These are phyloP conservation scores for Amyloporia xantha DNA, from an alignment of 768 basidiomycete genomes.

Conservation along the genomic window DNA sequence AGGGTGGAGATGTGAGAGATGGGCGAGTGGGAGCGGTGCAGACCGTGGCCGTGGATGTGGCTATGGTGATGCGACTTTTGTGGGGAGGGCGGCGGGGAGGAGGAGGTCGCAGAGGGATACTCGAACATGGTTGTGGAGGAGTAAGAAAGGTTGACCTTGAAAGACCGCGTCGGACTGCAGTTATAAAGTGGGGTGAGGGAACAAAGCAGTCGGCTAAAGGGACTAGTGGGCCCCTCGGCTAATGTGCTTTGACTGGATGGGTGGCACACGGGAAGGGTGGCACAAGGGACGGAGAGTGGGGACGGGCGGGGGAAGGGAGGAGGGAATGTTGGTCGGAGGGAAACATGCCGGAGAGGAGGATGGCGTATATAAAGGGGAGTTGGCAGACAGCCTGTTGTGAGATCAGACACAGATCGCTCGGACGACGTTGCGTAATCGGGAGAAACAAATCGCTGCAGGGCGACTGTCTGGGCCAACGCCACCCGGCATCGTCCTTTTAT, in stretches of 20 bases:
- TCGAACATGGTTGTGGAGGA: slow-evolving; percentile 16
- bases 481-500: too few species aligned
- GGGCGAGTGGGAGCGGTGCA: slow-evolving; percentile 19
- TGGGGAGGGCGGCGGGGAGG: slow-evolving; percentile 4
- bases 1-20: slow-evolving; percentile 20
- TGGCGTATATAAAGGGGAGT: too few species aligned
- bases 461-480: too few species aligned
- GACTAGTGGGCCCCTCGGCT: background rate
- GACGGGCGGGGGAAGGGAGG: background rate
- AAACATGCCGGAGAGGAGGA: too few species aligned
- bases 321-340: background rate
- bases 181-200: slow-evolving; percentile 8
- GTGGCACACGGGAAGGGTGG: background rate
- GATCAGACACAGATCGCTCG: too few species aligned
- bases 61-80: slow-evolving; percentile 4
- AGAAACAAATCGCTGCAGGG: background rate
- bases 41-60: slow-evolving; percentile 7
- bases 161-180: slow-evolving; percentile 1
- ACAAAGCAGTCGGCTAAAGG: background rate
- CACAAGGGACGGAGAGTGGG: background rate
- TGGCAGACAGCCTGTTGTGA: too few species aligned
- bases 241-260: background rate
- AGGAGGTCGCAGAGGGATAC: slow-evolving; percentile 8
- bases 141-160: background rate
- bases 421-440: background rate